Evolutionary conservation across 2,329 filamentous ascomycete species (phyloP), one percentile per base, ranked within the genome.

Genomic region (Talaromyces islandicus): DNA sequence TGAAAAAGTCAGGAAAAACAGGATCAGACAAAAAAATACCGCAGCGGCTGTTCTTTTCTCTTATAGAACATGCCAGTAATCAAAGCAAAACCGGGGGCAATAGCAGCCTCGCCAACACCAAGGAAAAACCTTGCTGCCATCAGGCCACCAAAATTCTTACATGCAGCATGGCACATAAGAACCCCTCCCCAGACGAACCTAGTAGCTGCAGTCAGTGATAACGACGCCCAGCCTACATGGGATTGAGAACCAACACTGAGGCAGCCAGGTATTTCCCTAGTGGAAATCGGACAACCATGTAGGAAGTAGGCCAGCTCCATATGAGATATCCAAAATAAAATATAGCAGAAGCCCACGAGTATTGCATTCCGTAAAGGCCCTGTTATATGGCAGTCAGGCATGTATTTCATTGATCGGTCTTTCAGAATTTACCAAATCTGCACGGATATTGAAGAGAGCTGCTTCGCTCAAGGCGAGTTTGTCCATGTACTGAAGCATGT

Each of bases 81-180:
- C 38, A 79, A 69, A 35, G 70, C 71, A 57, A 79, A 80, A 0
- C 79, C 68, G 0, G 77, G 77, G 27, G 78, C 63, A 60, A 76
- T 83, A 3, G 80, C 81, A 0, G 80, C 81, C 64, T 83, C 81
- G 21, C 82, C 78, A 24, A 83, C 73, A 5, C 81, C 81, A 0
- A 83, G 72, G 65, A 83, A 81, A 64, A 83, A 83, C 1, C 81
- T 76, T 12, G 78, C 75, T 0, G 75, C 78, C 61, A 83, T 72
- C 3, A 83, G 68, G 0, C 75, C 76, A 4, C 69, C 69, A 62
- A 80, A 82, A 35, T 72, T 78, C 30, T 80, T 74, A 57, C 75
- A 78, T 5, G 71, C 77, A 1, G 78, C 79, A 78, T 81, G 80
- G 25, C 69, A 71, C 2, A 78, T 69, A 63, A 81, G 78, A 7